Conservation (phyloP, 2,329 filamentous ascomycete species). For the Chlorencoelia australis region DNA sequence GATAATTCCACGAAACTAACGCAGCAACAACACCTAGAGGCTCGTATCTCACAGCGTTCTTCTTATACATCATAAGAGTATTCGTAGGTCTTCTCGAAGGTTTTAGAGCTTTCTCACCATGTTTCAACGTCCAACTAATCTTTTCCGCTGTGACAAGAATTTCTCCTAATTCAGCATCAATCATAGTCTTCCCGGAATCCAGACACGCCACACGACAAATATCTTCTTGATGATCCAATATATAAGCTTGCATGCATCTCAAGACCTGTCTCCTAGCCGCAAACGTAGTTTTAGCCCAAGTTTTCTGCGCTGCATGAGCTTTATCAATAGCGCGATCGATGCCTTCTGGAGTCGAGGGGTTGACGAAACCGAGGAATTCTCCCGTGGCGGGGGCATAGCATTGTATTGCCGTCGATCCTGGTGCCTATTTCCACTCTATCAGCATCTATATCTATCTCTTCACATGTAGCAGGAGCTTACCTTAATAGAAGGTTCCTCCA, state of each 20-base stretch:
- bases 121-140: slow-evolving; percentile 83
- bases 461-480: slow-evolving; percentile 24
- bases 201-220: slow-evolving; percentile 80
- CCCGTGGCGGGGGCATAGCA: slow-evolving; percentile 90
- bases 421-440: slow-evolving; percentile 31
- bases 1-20: slow-evolving; percentile 94
- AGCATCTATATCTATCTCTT: slow-evolving; percentile 6
- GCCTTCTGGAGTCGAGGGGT: slow-evolving; percentile 63
- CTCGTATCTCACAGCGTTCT: slow-evolving; percentile 82
- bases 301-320: slow-evolving; percentile 62
- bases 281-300: slow-evolving; percentile 74
- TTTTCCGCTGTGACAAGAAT: slow-evolving; percentile 91
- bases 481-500: slow-evolving; percentile 53
- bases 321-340: slow-evolving; percentile 72
- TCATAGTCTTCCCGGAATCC: slow-evolving; percentile 92
- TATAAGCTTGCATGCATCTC: slow-evolving; percentile 67
- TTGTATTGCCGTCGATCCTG: slow-evolving; percentile 59
- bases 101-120: slow-evolving; percentile 72
- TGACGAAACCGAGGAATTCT: slow-evolving; percentile 66
- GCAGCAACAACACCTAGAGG: slow-evolving; percentile 88
- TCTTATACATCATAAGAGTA: slow-evolving; percentile 91
- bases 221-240: slow-evolving; percentile 80
- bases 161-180: slow-evolving; percentile 89
- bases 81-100: slow-evolving; percentile 73
- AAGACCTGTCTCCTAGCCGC: slow-evolving; percentile 68